These are phyloP conservation scores for Medicago ruthenica DNA, from an alignment of 306 rosid genomes.

Conservation along the genomic window DNA sequence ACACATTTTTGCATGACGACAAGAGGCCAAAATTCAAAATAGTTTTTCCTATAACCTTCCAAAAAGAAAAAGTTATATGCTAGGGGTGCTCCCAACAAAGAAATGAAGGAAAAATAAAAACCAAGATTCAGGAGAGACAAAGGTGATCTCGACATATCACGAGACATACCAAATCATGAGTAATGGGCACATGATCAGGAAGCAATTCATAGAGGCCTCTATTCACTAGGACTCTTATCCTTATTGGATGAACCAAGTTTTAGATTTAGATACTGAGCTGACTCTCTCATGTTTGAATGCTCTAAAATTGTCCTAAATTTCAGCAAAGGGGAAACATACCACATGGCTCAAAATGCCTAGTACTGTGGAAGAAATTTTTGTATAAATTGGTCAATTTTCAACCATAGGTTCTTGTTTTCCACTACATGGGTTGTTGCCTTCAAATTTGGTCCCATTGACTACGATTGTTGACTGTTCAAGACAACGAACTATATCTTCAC, in stretches of 20 bases:
- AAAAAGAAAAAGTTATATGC: neutral
- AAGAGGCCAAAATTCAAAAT: no score
- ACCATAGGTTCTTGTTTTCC: conserved; percentile 51
- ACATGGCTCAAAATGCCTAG: conserved; percentile 58
- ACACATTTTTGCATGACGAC: no score
- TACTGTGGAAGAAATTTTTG: conserved; percentile 20
- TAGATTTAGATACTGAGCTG: neutral
- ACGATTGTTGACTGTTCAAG: conserved; percentile 23
- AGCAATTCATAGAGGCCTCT: conserved; percentile 36
- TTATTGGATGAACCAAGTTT: conserved; percentile 19
- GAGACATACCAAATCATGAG: conserved; percentile 52
- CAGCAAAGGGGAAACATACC: conserved; percentile 55
- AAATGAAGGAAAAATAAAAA: neutral
- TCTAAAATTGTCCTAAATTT: conserved; percentile 40
- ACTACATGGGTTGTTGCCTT: conserved; percentile 54
- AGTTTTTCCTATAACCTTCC: neutral
- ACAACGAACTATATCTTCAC: conserved; percentile 44
- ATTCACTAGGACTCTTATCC: conserved; percentile 14
- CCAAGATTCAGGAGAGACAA: conserved; percentile 47
- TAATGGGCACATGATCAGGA: conserved; percentile 40
- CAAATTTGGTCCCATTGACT: conserved; percentile 39
- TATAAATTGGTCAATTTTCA: conserved; percentile 54
- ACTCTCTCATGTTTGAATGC: conserved; percentile 17
- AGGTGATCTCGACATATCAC: conserved; percentile 34
- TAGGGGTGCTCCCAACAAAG: neutral